These are phyloP conservation scores for Citrus medica DNA, from an alignment of 345 rosid genomes.

Conservation along the genomic window DNA sequence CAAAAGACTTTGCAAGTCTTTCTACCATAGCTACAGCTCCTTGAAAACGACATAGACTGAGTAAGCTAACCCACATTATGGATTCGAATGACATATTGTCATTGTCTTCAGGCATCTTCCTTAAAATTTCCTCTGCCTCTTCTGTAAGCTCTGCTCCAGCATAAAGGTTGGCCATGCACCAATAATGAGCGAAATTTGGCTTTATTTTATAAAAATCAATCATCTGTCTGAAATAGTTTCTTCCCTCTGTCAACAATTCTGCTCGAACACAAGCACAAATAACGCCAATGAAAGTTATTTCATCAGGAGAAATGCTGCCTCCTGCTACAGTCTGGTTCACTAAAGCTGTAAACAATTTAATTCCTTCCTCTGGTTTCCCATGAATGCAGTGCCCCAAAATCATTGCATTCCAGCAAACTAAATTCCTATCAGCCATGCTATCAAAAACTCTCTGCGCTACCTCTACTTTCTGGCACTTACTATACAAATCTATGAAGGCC, in stretches of 20 bases:
- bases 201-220: slow-evolving; percentile 37
- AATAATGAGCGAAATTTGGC: slow-evolving; percentile 70
- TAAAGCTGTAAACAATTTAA: slow-evolving; percentile 45
- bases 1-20: slow-evolving; percentile 45
- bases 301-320: slow-evolving; percentile 38
- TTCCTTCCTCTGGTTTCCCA: slow-evolving; percentile 59
- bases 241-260: slow-evolving; percentile 41
- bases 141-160: slow-evolving; percentile 28
- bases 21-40: slow-evolving; percentile 44
- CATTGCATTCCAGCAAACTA: slow-evolving; percentile 76
- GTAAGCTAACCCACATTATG: slow-evolving; percentile 47
- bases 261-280: slow-evolving; percentile 66
- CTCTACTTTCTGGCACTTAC: slow-evolving; percentile 52
- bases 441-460: slow-evolving; percentile 52
- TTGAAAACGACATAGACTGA: slow-evolving; percentile 44
- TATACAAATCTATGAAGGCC: slow-evolving; percentile 62
- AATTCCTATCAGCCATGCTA: slow-evolving; percentile 33
- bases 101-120: slow-evolving; percentile 31
- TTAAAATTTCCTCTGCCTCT: slow-evolving; percentile 51
- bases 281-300: slow-evolving; percentile 54
- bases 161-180: slow-evolving; percentile 83
- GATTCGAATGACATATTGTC: slow-evolving; percentile 43
- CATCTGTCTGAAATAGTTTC: slow-evolving; percentile 50
- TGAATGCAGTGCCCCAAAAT: slow-evolving; percentile 74
- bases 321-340: slow-evolving; percentile 6